These are phyloP conservation scores for Dictyophora rubrovolvata DNA, from an alignment of 768 basidiomycete species.

Conservation along the genomic window DNA sequence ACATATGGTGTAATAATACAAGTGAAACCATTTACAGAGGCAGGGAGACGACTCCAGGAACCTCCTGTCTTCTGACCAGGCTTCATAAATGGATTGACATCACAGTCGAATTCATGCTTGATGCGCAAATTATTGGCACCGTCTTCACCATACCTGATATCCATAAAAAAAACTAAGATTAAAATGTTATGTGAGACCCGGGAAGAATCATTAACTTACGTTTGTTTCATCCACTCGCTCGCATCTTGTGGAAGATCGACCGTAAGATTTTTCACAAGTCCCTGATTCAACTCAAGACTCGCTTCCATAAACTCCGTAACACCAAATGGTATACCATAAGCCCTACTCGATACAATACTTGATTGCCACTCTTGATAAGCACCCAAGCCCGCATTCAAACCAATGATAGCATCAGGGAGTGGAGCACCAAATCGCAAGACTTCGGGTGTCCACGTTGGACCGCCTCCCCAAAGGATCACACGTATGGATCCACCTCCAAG, in stretches of 20 bases:
- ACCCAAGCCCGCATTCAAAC: slow-evolving; percentile 29
- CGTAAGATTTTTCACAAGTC: background rate
- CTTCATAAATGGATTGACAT: slow-evolving; percentile 6
- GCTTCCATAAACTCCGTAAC: slow-evolving; percentile 9
- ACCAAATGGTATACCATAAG: slow-evolving; percentile 8
- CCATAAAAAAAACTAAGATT: background rate
- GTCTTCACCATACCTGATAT: background rate
- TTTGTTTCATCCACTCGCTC: slow-evolving; percentile 1
- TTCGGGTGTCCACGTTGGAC: slow-evolving; percentile 10
- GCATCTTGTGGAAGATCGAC: slow-evolving; percentile 3
- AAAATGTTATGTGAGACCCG: background rate
- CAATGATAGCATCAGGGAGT: slow-evolving; percentile 33
- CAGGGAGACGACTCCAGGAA: slow-evolving; percentile 2
- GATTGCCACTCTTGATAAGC: slow-evolving; percentile 27
- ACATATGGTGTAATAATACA: background rate
- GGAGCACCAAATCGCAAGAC: slow-evolving; percentile 8
- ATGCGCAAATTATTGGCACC: background rate
- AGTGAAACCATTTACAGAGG: slow-evolving; percentile 2
- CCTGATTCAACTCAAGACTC: background rate
- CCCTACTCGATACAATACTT: background rate
- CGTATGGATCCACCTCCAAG: slow-evolving; percentile 29
- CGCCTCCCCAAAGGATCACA: slow-evolving; percentile 26
- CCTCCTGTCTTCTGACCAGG: slow-evolving; percentile 3
- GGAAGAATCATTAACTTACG: background rate
- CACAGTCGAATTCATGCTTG: background rate